Base-by-base conservation (phyloP, 2,329 filamentous ascomycete genomes). In the Zarea fungicola region DNA sequence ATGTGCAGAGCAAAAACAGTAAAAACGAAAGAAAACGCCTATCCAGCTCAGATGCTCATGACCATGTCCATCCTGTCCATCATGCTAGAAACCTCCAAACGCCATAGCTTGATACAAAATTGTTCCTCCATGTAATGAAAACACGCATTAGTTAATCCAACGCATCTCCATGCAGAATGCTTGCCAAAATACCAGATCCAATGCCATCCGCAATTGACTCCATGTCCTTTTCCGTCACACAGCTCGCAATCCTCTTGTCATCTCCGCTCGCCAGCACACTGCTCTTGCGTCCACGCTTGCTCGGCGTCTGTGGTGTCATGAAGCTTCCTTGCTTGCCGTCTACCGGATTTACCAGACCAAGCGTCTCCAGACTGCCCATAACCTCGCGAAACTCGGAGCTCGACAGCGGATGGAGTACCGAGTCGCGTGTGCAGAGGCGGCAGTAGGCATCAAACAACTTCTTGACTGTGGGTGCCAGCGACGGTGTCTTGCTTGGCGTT, bases 361-460 rank as follows among this genome's bases (percentile, higher is more conserved):
- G 71, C 0, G 91, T 93, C 71, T 99, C 93, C 45, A 99, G 69
- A 58, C 89, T 95, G 29, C 86, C 84, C 18, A 96, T 76, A 5
- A 99, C 91, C 66, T 99, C 93, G 50, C 90, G 83, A 66, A 99
- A 99, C 65, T 99, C 93, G 5, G 89, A 93, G 60, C 81, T 86
- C 2, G 89, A 93, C 3, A 99, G 78, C 1, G 92, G 88, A 57
- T 96, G 90, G 3, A 99, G 77, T 9, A 95, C 76, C n/a, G 90
- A 87, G 60, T 97, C 92, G 29, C 83, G 81, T 50, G 83, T 92
- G 68, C 93, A 99, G 14, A 96, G 75, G 28, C 78, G 73, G 50
- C 81, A 84, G 68, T 99, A 99, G 2, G 87, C 83, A 52, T 89
- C 85, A 65, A 89, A 97, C 5, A 97, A 73, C 47, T 80, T 78